A percentile compares a stretch with the other conserved stretches of the same genome.
Conservation (phyloP, 1,139 yeast species). For the Wickerhamiella pararugosa region DNA sequence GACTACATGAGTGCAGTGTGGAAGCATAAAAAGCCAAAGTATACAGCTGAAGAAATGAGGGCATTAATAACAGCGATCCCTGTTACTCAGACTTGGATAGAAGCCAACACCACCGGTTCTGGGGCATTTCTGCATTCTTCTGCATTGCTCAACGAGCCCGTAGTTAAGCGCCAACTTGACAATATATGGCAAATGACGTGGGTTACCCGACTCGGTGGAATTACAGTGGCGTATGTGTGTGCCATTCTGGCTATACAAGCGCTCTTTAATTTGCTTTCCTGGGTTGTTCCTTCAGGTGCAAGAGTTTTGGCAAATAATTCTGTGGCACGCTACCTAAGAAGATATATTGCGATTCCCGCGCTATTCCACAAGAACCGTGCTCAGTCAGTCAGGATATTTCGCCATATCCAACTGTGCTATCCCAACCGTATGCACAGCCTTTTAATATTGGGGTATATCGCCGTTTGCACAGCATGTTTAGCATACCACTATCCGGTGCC, state of each 20-base stretch:
- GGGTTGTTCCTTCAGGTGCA: constrained; percentile 5
- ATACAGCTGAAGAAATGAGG: background rate
- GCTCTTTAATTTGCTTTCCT: constrained; percentile 5
- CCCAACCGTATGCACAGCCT: constrained; percentile 23
- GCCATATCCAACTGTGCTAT: constrained; percentile 15
- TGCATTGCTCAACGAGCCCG: background rate
- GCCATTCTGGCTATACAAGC: constrained; percentile 8
- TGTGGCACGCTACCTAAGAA: constrained; percentile 12
- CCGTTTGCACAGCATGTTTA: background rate
- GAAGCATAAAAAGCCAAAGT: background rate
- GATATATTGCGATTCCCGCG: constrained; percentile 20
- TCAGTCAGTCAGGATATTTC: constrained; percentile 8
- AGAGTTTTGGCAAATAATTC: constrained; percentile 1
- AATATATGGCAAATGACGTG: constrained; percentile 3
- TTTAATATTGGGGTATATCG: constrained; percentile 18
- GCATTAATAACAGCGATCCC: background rate
- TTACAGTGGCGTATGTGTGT: constrained; percentile 1
- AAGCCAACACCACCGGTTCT: constrained; percentile 1
- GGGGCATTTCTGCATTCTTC: constrained; percentile 5
- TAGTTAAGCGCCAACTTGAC: background rate
- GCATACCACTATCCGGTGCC: constrained; percentile 2
- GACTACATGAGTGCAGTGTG: background rate
- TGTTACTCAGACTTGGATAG: constrained; percentile 1
- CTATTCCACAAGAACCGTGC: constrained; percentile 11
- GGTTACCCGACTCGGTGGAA: background rate